These are phyloP conservation scores for Paecilomyces variotii DNA, from an alignment of 2,329 filamentous ascomycete species.

Conservation along the genomic window DNA sequence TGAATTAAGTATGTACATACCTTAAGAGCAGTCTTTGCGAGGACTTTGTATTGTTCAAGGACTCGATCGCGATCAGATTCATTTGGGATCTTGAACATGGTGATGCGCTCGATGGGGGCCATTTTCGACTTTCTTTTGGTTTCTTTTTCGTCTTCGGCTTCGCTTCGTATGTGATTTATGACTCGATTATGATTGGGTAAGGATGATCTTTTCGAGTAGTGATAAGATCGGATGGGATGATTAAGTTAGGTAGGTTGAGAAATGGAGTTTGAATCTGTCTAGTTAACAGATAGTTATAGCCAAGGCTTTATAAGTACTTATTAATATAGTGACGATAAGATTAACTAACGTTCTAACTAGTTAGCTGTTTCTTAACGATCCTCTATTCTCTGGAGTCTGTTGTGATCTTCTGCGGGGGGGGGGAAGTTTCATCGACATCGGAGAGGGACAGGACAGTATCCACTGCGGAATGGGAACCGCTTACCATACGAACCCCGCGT, in stretches of 20 bases:
- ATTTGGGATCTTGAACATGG: conserved; percentile 47
- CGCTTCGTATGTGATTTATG: neutral
- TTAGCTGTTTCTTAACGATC: too few species aligned
- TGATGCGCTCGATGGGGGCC: conserved; percentile 42
- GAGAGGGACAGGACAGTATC: neutral
- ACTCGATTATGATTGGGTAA: neutral
- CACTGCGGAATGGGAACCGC: neutral
- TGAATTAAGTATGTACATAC: conserved; percentile 15
- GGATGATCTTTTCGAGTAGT: neutral
- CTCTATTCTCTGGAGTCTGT: neutral
- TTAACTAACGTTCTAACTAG: too few species aligned
- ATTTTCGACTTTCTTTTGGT: conserved; percentile 13
- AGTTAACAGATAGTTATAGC: neutral
- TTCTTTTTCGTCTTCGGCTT: neutral
- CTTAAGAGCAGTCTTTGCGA: conserved; percentile 38
- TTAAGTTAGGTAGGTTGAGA: too few species aligned
- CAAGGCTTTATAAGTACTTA: neutral
- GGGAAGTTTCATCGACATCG: neutral
- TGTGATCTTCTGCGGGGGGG: neutral
- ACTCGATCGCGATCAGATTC: conserved; percentile 36
- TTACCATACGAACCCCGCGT: neutral
- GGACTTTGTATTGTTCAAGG: conserved; percentile 37
- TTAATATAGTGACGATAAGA: neutral
- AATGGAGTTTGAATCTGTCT: too few species aligned
- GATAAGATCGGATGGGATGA: too few species aligned